Conservation (phyloP, 192 early-diverging fungal species). For the Backusella tarrabulga region DNA sequence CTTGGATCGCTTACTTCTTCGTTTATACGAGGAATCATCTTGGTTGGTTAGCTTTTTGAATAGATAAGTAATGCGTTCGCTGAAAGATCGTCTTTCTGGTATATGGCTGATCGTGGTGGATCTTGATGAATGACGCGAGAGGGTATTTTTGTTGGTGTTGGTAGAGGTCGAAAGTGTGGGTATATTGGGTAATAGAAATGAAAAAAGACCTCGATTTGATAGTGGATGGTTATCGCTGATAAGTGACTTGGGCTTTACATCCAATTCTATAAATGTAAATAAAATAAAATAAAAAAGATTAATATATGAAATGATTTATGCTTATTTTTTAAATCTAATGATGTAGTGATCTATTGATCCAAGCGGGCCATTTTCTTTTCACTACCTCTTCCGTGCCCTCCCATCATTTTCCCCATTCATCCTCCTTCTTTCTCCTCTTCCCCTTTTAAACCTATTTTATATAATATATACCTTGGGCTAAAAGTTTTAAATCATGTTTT, state of each 20-base stretch:
- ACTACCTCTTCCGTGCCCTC: not conserved
- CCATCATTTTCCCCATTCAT: not conserved
- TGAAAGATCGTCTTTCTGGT: not conserved
- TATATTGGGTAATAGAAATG: slow-evolving; percentile 1
- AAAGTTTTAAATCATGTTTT: not conserved
- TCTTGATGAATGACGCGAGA: slow-evolving; percentile 6
- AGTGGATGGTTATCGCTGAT: slow-evolving; percentile 9
- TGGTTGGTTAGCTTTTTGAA: not conserved
- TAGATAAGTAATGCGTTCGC: not conserved
- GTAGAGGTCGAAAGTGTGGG: not conserved
- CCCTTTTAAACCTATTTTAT: not conserved
- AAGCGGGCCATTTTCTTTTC: not conserved
- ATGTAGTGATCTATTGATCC: not conserved
- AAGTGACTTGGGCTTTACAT: slow-evolving; percentile 1
- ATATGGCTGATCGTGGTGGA: not conserved
- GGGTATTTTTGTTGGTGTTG: not conserved
- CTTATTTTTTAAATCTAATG: not conserved
- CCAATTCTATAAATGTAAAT: not conserved
- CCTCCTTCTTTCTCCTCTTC: not conserved
- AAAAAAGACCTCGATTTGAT: not conserved
- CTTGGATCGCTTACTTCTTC: not conserved
- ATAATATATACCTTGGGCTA: slow-evolving; percentile 3
- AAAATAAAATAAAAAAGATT: not conserved
- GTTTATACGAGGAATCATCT: not conserved
- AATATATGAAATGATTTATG: not conserved